Evolutionary conservation across 495 filamentous ascomycete genomes (phyloP), one percentile per base, ranked within the genome.

Genomic region (Lindgomyces ingoldianus): DNA sequence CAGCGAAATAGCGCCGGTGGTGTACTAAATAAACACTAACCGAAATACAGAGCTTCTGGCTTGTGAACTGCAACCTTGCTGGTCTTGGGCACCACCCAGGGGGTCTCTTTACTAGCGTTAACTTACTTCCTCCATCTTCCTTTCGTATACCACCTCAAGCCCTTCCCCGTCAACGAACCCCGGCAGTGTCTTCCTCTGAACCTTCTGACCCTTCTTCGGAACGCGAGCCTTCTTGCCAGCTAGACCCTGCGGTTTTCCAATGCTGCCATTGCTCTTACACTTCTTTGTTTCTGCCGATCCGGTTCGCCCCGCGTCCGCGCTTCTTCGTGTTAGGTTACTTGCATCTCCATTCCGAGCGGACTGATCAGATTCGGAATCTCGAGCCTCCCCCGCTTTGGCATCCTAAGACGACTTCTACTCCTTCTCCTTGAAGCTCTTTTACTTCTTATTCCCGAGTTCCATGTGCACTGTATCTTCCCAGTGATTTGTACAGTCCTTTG

Each of bases 101-200:
- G 73, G 66, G 75, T 73, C 22, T 74, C 59, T 36, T 76, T 66
- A 52, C 63, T 72, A 6, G 62, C 74, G 59, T 74, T 74, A 61
- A 74, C 63, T 9, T 42, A 18, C 57, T 76, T 74, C 26, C 6
- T 75, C 67, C 25, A 69, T 56, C 66, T 73, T 76, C 39, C 68
- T 56, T 26, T 71, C 67, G 33, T 63, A 67, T 1, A 70, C 57
- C n/a, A 75, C 63, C 52, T 76, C 75, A 2, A 72, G 45, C 0
- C 71, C 74, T 41, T 69, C 69, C 10, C 74, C 75, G 16, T 77
- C 62, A 0, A 76, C 68, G 26, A 66, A 74, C 16, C 75, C 75
- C 1, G 71, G 67, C 42, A 74, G 49, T 11, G 74, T 44, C 29
- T 72, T 71, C 74, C 74, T 75, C 21, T 62, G 57, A 3, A 75